Percentiles rank a stretch among this genome's conserved stretches.
Evolutionary conservation across 768 basidiomycete species (phyloP).

Genomic region (Leccinum subtestaceum): DNA sequence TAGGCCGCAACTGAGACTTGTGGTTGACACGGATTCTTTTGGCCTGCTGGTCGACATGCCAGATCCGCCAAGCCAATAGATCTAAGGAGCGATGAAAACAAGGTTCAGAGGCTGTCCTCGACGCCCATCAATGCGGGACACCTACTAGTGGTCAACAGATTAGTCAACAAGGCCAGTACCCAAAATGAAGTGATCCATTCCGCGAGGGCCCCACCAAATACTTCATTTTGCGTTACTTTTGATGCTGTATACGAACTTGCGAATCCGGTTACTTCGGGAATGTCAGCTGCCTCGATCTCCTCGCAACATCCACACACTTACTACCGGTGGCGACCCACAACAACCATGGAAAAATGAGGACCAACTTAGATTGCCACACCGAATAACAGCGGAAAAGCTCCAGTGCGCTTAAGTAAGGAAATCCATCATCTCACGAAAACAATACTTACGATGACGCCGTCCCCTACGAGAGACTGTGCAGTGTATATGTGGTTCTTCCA

Average conservation of each 20-base stretch:
- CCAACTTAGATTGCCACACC: slow-evolving; percentile 30
- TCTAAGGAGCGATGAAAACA: slow-evolving; percentile 10
- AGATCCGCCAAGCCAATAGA: slow-evolving; percentile 31
- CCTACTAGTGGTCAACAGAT: slow-evolving; percentile 33
- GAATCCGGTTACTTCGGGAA: slow-evolving; percentile 20
- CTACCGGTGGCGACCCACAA: slow-evolving; percentile 30
- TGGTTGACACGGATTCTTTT: slow-evolving; percentile 12
- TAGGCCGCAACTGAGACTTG: slow-evolving; percentile 10
- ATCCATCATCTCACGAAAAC: neutral
- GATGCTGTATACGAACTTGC: slow-evolving; percentile 18
- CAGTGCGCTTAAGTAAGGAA: neutral
- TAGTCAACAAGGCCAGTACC: slow-evolving; percentile 31
- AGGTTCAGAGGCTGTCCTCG: neutral
- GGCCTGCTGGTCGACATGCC: slow-evolving; percentile 25
- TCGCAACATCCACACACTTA: slow-evolving; percentile 5
- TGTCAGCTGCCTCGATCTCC: neutral
- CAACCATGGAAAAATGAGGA: slow-evolving; percentile 30
- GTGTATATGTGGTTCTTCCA: slow-evolving; percentile 25
- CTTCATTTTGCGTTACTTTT: slow-evolving; percentile 3
- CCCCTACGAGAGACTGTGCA: slow-evolving; percentile 31
- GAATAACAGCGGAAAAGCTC: slow-evolving; percentile 32
- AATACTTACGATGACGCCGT: slow-evolving; percentile 28
- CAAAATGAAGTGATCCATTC: slow-evolving; percentile 37
- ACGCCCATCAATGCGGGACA: neutral
- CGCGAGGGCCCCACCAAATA: slow-evolving; percentile 29